Conservation (phyloP, 2,329 filamentous ascomycete genomes). For the Rhynchosporium agropyri region DNA sequence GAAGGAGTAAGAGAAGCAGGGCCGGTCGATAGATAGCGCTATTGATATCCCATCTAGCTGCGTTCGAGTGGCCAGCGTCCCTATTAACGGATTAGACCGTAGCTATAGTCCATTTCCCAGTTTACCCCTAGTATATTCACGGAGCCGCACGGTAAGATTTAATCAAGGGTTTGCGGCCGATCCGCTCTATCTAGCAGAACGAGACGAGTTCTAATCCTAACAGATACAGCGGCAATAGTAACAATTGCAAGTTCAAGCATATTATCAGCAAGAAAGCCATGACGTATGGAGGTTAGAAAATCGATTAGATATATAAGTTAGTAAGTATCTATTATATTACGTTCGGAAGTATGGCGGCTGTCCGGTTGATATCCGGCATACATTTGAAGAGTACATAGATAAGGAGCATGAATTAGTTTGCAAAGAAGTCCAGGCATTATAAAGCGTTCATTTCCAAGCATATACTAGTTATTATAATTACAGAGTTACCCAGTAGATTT, state of each 20-base stretch:
- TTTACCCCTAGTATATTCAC: conserved; percentile 13
- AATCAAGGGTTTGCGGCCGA: conserved; percentile 8
- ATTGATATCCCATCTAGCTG: too few relatives aligned
- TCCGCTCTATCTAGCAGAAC: not conserved
- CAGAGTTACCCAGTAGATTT: not conserved
- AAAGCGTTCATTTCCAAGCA: not conserved
- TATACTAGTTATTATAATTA: conserved; percentile 12
- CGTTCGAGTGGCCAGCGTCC: too few relatives aligned
- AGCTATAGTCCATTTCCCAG: too few relatives aligned
- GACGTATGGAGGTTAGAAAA: conserved; percentile 19
- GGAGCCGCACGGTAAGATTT: conserved; percentile 10
- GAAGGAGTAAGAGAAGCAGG: too few relatives aligned
- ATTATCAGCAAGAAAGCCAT: conserved; percentile 15
- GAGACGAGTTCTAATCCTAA: not conserved
- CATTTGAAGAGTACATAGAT: too few relatives aligned
- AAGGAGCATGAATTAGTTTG: not conserved
- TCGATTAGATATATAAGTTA: conserved; percentile 13
- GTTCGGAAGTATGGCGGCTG: too few relatives aligned
- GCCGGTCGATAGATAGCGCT: too few relatives aligned
- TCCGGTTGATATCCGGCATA: too few relatives aligned
- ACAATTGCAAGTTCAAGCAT: conserved; percentile 2
- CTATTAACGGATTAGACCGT: too few relatives aligned
- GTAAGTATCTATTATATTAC: conserved; percentile 11
- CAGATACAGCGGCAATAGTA: conserved; percentile 9
- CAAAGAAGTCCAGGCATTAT: not conserved